phyloP scores from a whole-genome alignment of 306 rosid genomes.

The Acacia melanoxylon region DNA sequence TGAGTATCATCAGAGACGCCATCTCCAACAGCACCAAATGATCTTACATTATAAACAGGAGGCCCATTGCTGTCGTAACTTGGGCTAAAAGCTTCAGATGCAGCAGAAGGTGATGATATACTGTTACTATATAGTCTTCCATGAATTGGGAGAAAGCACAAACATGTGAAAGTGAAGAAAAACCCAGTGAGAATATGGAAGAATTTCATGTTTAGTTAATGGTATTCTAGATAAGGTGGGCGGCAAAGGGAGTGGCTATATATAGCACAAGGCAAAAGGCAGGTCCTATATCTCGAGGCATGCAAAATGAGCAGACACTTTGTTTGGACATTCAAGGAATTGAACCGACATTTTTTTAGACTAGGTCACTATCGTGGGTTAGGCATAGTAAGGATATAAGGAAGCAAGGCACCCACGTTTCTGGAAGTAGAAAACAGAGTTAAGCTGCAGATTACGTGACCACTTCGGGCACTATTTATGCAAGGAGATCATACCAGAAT shows the following conservation, averaged over 20 bases:
- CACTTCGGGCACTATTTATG: slow-evolving; percentile 41
- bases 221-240: not conserved
- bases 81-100: slow-evolving; percentile 19
- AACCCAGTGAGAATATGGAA: not conserved
- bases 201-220: slow-evolving; percentile 23
- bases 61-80: not conserved
- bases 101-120: slow-evolving; percentile 23
- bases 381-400: slow-evolving; percentile 30
- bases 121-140: slow-evolving; percentile 1
- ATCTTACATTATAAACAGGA: slow-evolving; percentile 39
- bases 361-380: slow-evolving; percentile 34
- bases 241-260: not conserved
- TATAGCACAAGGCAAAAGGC: slow-evolving; percentile 2
- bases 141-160: not conserved
- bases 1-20: slow-evolving; percentile 59
- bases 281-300: not conserved
- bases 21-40: slow-evolving; percentile 68
- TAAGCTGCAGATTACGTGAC: slow-evolving; percentile 29
- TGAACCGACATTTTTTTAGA: slow-evolving; percentile 23
- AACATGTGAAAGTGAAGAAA: not conserved
- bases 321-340: slow-evolving; percentile 33
- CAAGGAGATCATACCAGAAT: slow-evolving; percentile 22
- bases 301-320: slow-evolving; percentile 26
- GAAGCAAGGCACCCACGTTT: slow-evolving; percentile 39
- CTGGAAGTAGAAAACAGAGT: slow-evolving; percentile 36